Base-by-base conservation (phyloP, 2,329 filamentous ascomycete species). In the Helminthosporium solani region DNA sequence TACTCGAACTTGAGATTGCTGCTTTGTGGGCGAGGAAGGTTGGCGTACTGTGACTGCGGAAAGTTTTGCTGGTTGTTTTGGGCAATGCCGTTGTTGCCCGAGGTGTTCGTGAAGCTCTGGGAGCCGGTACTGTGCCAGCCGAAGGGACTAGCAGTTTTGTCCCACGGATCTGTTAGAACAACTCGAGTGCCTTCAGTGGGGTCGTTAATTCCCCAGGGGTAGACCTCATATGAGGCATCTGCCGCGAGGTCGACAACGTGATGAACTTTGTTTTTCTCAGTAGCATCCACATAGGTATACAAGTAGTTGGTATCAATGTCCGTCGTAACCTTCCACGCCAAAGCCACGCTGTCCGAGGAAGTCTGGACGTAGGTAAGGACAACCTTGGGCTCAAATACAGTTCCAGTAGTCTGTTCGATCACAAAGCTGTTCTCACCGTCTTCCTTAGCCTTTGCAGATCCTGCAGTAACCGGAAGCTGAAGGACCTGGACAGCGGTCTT, bases 311-410 rank as follows among this genome's bases (percentile, higher is more conserved):
- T 73, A 7, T 71, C 48, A 33, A 81, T 64, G 46, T 83, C 79
- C 2, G 80, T 83, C 72, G 83, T 80, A 9, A 84, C 70, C 57
- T 80, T 71, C 81, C 80, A 84, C 0, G 77, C 70, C 16, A 83
- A 68, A 6, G 71, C 72, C 3, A 84, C 68, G 2, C 57, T 66
- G 37, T 73, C 73, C 33, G 79, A 73, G 0, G 68, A 59, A 47
- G 75, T 77, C 54, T 75, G 70, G 33, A 82, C 71, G 64, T 83
- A 84, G 30, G 80, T 75, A 2, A 83, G 71, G 50, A 75, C 75
- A 3, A 78, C 79, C 55, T 80, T 74, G 0, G 81, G 80, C 47
- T 81, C 78, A 27, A 72, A 72, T 18, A 73, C 64, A 0, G 76
- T 74, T 7, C 80, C 79, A 2, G 68, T 67, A 6, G 76, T 75